phyloP scores from a whole-genome alignment of 2,329 filamentous ascomycete genomes.

The Scytalidium sp. region DNA sequence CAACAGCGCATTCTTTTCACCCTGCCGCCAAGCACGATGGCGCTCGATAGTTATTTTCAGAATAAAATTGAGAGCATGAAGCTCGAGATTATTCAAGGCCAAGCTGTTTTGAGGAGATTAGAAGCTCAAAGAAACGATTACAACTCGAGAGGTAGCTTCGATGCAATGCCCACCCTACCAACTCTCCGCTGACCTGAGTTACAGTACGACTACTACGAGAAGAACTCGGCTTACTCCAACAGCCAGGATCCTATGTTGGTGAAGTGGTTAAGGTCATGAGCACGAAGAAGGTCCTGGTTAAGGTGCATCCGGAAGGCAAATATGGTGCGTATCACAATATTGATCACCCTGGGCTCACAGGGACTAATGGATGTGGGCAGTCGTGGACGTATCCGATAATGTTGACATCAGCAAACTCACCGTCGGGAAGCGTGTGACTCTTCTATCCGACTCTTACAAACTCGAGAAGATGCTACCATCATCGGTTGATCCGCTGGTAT shows the following conservation, averaged over 20 bases:
- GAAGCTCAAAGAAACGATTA: constrained; percentile 99
- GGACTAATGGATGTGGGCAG: too few species aligned
- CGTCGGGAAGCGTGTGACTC: constrained; percentile 92
- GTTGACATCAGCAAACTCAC: constrained; percentile 96
- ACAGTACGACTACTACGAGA: constrained; percentile 85
- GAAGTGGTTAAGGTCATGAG: constrained; percentile 99
- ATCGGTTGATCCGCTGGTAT: constrained; percentile 96
- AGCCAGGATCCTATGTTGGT: constrained; percentile 96
- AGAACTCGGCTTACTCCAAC: constrained; percentile 92
- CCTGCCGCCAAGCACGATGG: constrained; percentile 62
- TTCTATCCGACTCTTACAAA: constrained; percentile 97
- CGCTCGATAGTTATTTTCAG: constrained; percentile 98
- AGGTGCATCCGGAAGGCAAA: constrained; percentile 99
- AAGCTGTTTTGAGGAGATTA: constrained; percentile 88
- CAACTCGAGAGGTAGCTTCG: constrained; percentile 69
- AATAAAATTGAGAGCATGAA: constrained; percentile 99
- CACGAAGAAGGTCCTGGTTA: constrained; percentile 98
- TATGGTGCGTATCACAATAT: constrained; percentile 64
- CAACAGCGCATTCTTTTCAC: not conserved
- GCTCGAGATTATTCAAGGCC: constrained; percentile 99
- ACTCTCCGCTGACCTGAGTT: constrained; percentile 15
- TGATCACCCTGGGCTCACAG: not conserved
- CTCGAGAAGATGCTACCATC: constrained; percentile 98
- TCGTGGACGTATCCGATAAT: constrained; percentile 91
- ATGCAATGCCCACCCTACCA: not conserved